A percentile compares a stretch with the other conserved stretches of the same genome.
Evolutionary conservation across 2,329 filamentous ascomycete species (phyloP).

Genomic region (Diaporthe sp.): DNA sequence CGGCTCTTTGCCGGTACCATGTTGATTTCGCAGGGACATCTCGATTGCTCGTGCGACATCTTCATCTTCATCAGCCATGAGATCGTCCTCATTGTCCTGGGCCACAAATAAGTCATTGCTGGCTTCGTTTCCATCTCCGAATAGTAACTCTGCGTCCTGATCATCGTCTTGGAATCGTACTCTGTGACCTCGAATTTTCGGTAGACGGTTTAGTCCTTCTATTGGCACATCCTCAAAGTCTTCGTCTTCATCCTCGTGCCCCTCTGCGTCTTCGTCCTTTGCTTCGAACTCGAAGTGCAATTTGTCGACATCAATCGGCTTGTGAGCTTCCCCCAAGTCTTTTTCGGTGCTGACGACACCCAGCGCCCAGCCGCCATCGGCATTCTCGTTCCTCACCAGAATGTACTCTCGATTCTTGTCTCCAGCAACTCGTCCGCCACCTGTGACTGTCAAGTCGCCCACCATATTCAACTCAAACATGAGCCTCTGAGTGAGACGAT

Average conservation of each 20-base stretch:
- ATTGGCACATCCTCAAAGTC: constrained; percentile 95
- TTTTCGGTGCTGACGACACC: constrained; percentile 92
- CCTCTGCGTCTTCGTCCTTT: constrained; percentile 70
- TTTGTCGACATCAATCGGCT: constrained; percentile 91
- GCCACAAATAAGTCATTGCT: constrained; percentile 52
- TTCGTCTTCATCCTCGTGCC: constrained; percentile 80
- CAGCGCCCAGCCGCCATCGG: constrained; percentile 95
- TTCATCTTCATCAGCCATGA: constrained; percentile 58
- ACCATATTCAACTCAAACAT: constrained; percentile 97
- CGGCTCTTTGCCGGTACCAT: constrained; percentile 53
- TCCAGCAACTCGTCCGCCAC: constrained; percentile 78
- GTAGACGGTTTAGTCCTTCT: constrained; percentile 87
- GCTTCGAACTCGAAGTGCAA: constrained; percentile 69
- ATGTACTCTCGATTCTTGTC: constrained; percentile 96
- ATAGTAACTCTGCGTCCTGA: constrained; percentile 64
- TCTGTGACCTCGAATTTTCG: constrained; percentile 61
- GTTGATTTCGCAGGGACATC: constrained; percentile 81
- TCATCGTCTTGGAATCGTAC: constrained; percentile 19
- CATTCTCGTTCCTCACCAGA: constrained; percentile 93
- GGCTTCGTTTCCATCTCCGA: constrained; percentile 57
- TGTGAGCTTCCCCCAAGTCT: constrained; percentile 82
- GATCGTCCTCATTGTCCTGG: constrained; percentile 45
- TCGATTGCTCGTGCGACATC: constrained; percentile 87
- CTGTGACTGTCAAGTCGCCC: constrained; percentile 77
- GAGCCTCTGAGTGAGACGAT: constrained; percentile 92